Percentiles rank a stretch among this genome's conserved stretches.
phyloP scores from a whole-genome alignment of 148 eudicot genomes.

The Silene conica region DNA sequence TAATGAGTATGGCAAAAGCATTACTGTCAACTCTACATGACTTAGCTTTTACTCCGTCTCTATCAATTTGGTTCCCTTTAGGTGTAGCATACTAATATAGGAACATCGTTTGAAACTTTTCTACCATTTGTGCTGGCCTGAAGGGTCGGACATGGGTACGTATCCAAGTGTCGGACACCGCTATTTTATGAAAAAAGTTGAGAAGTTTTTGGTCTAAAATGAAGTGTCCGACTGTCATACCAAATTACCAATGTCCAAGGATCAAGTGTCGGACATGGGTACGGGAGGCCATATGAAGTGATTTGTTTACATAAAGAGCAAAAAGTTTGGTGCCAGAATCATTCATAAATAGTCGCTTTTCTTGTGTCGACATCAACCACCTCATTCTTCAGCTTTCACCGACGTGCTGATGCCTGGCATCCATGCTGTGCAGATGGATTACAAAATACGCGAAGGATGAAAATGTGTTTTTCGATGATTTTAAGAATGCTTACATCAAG shows the following conservation, averaged over 20 bases:
- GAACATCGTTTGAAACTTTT: background rate
- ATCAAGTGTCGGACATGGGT: no score
- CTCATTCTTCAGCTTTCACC: background rate
- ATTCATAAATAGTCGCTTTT: background rate
- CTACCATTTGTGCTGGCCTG: background rate
- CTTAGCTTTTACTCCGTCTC: background rate
- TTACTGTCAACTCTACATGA: background rate
- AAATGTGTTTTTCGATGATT: slow-evolving; percentile 68
- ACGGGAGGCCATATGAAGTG: no score
- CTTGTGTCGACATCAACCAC: slow-evolving; percentile 4
- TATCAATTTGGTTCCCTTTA: background rate
- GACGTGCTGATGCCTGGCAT: background rate
- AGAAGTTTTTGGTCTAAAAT: no score
- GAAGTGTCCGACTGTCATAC: no score
- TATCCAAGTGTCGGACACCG: no score
- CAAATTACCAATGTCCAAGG: no score
- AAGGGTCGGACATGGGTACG: no score
- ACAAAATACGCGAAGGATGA: slow-evolving; percentile 65
- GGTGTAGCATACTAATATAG: background rate
- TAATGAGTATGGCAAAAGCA: background rate
- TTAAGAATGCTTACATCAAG: slow-evolving; percentile 77
- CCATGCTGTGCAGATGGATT: slow-evolving; percentile 64
- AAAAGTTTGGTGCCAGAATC: background rate
- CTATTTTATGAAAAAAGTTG: no score
- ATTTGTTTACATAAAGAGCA: background rate